These are phyloP conservation scores for Grifola frondosa DNA, from an alignment of 1,284 basidiomycete species.

Conservation along the genomic window DNA sequence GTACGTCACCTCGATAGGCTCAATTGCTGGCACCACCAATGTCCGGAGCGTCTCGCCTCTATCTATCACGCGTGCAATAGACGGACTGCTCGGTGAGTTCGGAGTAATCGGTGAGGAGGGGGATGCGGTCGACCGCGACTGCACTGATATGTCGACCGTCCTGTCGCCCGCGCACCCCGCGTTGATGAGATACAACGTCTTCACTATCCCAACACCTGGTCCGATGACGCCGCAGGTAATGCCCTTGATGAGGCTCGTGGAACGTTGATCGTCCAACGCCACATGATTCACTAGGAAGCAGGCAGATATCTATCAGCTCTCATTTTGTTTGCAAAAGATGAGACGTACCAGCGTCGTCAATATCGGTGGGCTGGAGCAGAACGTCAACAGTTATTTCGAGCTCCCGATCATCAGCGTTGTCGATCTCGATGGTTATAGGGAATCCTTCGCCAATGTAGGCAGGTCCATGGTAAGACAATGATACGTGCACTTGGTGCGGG, in stretches of 20 bases:
- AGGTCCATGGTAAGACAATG: conserved; percentile 56
- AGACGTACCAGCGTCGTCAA: conserved; percentile 68
- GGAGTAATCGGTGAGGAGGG: conserved; percentile 20
- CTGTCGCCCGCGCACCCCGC: conserved; percentile 64
- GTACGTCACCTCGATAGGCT: conserved; percentile 52
- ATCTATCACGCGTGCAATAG: conserved; percentile 33
- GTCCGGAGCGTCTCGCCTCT: conserved; percentile 64
- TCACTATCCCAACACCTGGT: conserved; percentile 53
- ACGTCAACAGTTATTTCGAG: conserved; percentile 71
- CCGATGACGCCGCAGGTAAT: conserved; percentile 60
- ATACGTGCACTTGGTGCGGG: conserved; percentile 57
- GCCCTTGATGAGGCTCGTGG: conserved; percentile 72
- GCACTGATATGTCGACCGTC: conserved; percentile 73
- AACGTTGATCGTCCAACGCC: conserved; percentile 56
- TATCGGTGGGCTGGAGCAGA: conserved; percentile 75
- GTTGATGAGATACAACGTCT: conserved; percentile 59
- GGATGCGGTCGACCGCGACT: conserved; percentile 44
- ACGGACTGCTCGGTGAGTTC: conserved; percentile 16
- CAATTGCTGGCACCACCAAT: conserved; percentile 56
- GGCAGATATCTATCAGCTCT: neutral
- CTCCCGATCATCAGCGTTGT: conserved; percentile 65
- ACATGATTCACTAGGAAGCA: conserved; percentile 57
- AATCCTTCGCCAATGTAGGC: conserved; percentile 80
- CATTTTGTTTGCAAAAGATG: neutral
- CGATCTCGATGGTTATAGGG: conserved; percentile 65